Conservation (phyloP, 202 grass and related monocot genomes). For the Musa balbisiana region DNA sequence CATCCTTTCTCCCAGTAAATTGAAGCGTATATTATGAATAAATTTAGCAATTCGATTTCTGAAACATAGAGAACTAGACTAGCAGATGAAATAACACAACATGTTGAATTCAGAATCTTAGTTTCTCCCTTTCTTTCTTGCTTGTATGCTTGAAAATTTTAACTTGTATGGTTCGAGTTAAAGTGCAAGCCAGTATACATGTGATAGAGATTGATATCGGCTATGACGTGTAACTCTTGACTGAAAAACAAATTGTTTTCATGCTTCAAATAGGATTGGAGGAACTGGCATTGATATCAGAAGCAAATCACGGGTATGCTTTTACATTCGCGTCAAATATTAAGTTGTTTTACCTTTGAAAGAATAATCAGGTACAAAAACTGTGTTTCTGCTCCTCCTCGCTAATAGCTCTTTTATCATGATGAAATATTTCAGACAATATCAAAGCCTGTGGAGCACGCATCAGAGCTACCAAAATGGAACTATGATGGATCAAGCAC, state of each 20-base stretch:
- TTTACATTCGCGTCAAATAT: background rate
- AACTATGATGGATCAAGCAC: slow-evolving; percentile 99
- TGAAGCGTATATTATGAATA: no score
- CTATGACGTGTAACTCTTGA: background rate
- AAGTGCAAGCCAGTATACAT: background rate
- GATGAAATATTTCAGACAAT: slow-evolving; percentile 44
- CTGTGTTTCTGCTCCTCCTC: slow-evolving; percentile 1
- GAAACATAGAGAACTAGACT: background rate
- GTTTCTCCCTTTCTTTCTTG: background rate
- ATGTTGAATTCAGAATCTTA: background rate
- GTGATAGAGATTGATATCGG: background rate
- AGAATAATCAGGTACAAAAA: background rate
- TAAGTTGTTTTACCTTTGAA: background rate
- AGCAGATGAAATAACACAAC: background rate
- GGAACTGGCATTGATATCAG: slow-evolving; percentile 87
- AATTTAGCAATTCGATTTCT: background rate
- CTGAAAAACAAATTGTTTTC: background rate
- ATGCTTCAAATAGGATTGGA: slow-evolving; percentile 58
- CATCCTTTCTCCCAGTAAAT: background rate
- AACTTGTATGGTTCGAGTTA: background rate
- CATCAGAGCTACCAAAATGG: slow-evolving; percentile 91
- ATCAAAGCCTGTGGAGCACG: slow-evolving; percentile 65
- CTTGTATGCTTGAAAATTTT: no score
- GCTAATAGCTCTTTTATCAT: background rate
- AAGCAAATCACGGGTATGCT: slow-evolving; percentile 93